Evolutionary conservation across 805 yeast species (phyloP), one percentile per base, ranked within the genome.

Genomic region (Myxozyma lipomycoides): DNA sequence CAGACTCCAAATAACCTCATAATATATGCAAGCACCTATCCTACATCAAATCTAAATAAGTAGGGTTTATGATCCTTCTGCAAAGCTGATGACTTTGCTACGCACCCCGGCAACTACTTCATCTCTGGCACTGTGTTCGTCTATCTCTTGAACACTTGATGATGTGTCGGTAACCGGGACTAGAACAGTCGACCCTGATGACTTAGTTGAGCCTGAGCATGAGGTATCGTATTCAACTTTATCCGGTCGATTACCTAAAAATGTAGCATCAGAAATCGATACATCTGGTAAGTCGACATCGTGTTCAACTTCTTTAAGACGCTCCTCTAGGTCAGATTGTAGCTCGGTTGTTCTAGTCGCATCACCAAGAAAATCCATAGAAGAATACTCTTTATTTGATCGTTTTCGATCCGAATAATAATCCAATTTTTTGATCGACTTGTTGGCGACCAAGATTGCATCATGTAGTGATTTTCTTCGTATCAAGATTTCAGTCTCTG

Each of bases 381-480:
- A 35, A 3, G 59, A 52, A 18, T 48, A 52, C 17, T 48, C 59
- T 39, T 52, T 55, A 22, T 34, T 48, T 6, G 56, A 51, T 39
- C 44, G 15, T 26, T 55, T 55, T 7, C 59, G 42, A 44, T 55
- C 59, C 17, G 48, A 40, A 21, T 55, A 55, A 34, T 43, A 55
- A 42, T 55, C 59, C 4, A 55, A 40, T 39, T 48, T 52, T 44
- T 41, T 34, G 5, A 55, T 49, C 45, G 51, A 55, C 4, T 44
- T 35, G 24, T 36, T 40, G 1, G 59, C 59, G 17, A 41, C 35
- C 10, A 55, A 25, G 35, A 55, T 52, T 2, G 59, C 59, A 5
- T 40, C 38, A 24, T 45, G 58, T 15, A 55, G 24, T 1, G 57
- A 56, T 21, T 40, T 40, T n/a, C 53, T 38, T 1, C 54, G 50